phyloP scores from a whole-genome alignment of 345 rosid species.

The Melaleuca alternifolia region DNA sequence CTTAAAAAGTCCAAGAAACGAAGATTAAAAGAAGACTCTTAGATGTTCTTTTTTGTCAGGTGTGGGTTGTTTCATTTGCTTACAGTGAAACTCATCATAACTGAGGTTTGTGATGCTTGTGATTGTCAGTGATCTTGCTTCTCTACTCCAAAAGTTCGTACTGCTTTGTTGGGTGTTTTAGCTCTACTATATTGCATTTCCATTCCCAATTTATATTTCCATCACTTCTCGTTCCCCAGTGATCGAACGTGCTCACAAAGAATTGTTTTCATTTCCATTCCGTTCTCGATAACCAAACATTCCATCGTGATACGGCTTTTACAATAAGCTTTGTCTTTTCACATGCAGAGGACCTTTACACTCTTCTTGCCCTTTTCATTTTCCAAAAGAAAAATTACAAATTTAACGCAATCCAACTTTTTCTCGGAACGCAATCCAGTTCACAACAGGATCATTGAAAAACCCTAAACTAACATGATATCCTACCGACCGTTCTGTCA shows the following conservation, averaged over 20 bases:
- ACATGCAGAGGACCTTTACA: no score
- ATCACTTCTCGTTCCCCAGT: no score
- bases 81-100: neutral
- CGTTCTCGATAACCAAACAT: no score
- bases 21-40: conserved; percentile 10
- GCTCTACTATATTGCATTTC: neutral
- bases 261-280: no score
- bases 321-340: no score
- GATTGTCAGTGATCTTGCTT: neutral
- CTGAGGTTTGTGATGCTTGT: neutral
- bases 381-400: conserved; percentile 3
- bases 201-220: no score
- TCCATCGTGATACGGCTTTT: no score
- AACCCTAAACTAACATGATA: no score
- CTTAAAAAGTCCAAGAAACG: conserved; percentile 28
- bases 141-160: neutral
- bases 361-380: conserved; percentile 45
- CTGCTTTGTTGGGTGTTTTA: neutral
- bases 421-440: neutral
- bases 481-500: no score
- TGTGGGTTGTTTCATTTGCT: neutral
- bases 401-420: neutral
- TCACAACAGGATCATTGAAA: neutral
- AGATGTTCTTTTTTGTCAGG: neutral
- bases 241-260: no score